Evolutionary conservation across 768 basidiomycete genomes (phyloP).

Genomic region (Calocera viscosa): DNA sequence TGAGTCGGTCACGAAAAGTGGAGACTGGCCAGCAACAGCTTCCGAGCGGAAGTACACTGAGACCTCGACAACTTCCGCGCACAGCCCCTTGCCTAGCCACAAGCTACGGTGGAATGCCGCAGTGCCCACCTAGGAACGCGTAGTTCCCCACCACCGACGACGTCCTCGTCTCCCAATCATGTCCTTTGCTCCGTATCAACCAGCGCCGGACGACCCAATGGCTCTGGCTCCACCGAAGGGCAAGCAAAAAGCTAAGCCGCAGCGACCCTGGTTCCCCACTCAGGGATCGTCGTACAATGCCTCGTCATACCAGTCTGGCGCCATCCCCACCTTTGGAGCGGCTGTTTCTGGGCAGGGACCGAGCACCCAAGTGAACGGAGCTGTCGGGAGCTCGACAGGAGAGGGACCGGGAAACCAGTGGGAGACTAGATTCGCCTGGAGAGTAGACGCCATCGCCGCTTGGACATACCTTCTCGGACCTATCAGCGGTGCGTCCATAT

Average conservation of each 20-base stretch:
- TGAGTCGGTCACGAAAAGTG: background rate
- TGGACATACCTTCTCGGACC: conserved; percentile 57
- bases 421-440: conserved; percentile 56
- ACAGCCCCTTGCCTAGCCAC: background rate
- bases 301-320: conserved; percentile 60
- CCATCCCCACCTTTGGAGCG: conserved; percentile 43
- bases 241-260: conserved; percentile 15
- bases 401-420: conserved; percentile 43
- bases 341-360: conserved; percentile 26
- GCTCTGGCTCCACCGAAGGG: background rate
- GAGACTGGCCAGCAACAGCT: background rate
- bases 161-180: background rate
- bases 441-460: conserved; percentile 56
- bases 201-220: conserved; percentile 39
- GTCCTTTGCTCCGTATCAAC: conserved; percentile 12
- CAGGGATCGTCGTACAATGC: conserved; percentile 24
- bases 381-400: conserved; percentile 23
- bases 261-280: conserved; percentile 45
- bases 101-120: background rate
- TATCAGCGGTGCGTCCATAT: conserved; percentile 45
- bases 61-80: background rate
- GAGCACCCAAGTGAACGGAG: background rate
- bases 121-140: background rate
- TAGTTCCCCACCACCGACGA: background rate
- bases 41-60: background rate